Conservation (phyloP, 441 rosid species). For the Arabidopsis lyrata region DNA sequence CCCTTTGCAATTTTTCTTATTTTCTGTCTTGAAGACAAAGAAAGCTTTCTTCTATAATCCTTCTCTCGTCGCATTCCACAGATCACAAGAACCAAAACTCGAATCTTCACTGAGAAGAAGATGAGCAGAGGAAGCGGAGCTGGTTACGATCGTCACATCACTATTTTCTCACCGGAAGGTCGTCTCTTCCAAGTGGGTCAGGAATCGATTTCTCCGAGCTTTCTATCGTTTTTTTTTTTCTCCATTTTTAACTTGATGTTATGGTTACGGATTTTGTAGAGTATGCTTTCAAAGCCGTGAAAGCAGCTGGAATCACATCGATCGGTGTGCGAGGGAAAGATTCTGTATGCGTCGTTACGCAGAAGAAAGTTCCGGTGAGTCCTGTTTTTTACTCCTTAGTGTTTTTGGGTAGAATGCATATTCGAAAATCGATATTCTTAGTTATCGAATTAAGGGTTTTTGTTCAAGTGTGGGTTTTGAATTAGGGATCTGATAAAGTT, state of each 20-base stretch:
- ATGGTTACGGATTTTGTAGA: conserved; percentile 50
- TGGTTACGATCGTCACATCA: conserved; percentile 98
- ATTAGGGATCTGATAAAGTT: conserved; percentile 5
- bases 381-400: background rate
- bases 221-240: background rate
- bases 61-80: too few relatives aligned
- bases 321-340: conserved; percentile 97
- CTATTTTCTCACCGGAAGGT: conserved; percentile 98
- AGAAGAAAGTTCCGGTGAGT: conserved; percentile 98
- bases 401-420: background rate
- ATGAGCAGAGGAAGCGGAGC: conserved; percentile 99
- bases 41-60: too few relatives aligned
- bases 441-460: background rate
- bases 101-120: too few relatives aligned
- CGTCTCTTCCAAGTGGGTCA: conserved; percentile 98
- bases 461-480: conserved; percentile 5
- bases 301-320: conserved; percentile 88
- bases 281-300: conserved; percentile 97
- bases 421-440: conserved; percentile 13
- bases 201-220: conserved; percentile 28
- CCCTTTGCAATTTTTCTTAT: too few relatives aligned
- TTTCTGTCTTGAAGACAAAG: too few relatives aligned
- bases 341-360: conserved; percentile 93
- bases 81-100: too few relatives aligned
- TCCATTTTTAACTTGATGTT: background rate